Base-by-base conservation (phyloP, 2,329 filamentous ascomycete genomes). In the Alternaria gaisen region DNA sequence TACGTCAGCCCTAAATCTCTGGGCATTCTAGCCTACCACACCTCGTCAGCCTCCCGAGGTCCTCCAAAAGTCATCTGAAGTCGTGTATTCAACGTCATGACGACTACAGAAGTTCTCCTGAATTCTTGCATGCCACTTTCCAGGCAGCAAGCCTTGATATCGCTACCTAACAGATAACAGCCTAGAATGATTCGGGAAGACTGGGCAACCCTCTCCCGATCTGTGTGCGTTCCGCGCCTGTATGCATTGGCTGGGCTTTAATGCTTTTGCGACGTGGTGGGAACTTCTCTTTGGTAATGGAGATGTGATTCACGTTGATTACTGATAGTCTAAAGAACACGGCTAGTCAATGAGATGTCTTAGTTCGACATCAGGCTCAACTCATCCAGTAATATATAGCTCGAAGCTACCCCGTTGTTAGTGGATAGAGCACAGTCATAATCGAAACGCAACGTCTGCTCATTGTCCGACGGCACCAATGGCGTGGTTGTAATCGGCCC, bases 1-100 rank as follows among this genome's bases (percentile, higher is more conserved):
- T 41, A 50, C n/a, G 58, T 60, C 47, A 60, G 53, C 58, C 58
- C 58, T 60, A 52, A 52, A 42, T 24, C 20, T 24, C 40, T 42
- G 40, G 40, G 40, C 40, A 20, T 42, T 12, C 6, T 14, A 10
- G 40, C 40, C 18, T 22, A 41, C 38, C 18, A 41, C 18, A 41
- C 38, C 9, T 20, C 12, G 40, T 9, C 40, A 24, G 14, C 20
- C 40, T 42, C 5, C 40, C 11, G 40, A 42, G 40, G 12, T 16
- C 12, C 40, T 3, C 40, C 22, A 24, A 12, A 3, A 24, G 7
- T 9, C 40, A 9, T 24, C 40, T 5, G 20, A 24, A 42, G 40
- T 5, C 12, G 6, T 42, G 20, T 20, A 42, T 16, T 42, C 0
- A 12, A 24, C 18, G 18, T 42, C 3, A 5, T 24, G 5, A 42